Evolutionary conservation across 1,284 basidiomycete genomes (phyloP), one percentile per base, ranked within the genome.

Genomic region (Apiotrichum veenhuisii): DNA sequence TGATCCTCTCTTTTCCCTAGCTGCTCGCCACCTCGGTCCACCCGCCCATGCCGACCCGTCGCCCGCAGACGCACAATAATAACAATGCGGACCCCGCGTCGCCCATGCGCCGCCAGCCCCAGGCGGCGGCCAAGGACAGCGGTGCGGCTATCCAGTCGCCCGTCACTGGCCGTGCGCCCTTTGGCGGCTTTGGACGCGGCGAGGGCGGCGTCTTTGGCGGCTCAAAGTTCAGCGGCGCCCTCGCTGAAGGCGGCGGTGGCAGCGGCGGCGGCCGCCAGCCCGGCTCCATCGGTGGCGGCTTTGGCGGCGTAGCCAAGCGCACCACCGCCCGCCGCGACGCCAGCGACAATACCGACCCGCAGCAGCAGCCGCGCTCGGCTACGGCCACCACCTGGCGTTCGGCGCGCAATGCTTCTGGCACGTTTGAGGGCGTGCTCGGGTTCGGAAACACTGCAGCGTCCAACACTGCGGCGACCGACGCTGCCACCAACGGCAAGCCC

Each of bases 401-500:
- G 10, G 56, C 63, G 33, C 64, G 70, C 25, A 67, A 65, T 26
- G 53, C 62, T 18, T 72, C 74, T 12, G 74, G 73, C 55, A 72
- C 62, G 12, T 77, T 77, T 55, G 76, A 77, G 47, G 76, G 75
- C 43, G 76, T 76, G 26, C 66, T 76, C 11, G 76, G 73, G 3
- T 76, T 75, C 57, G 70, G 71, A 47, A 62, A 60, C 47, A 20
- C 60, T 40, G 25, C 30, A 38, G 34, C 42, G 37, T 46, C 37
- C 50, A 37, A 33, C 22, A 38, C 30, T 48, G 52, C 20, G 30
- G n/a, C 50, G 12, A 25, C 20, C 15, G 40, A 44, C 22, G 20
- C 44, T 43, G 40, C 58, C 42, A 23, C 23, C 25, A 65, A 65
- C 20, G 73, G 70, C 47, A 55, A 52, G 68, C 67, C 45, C 65